Evolutionary conservation across 331 rosid species (phyloP).

Genomic region (Malus hybrid): DNA sequence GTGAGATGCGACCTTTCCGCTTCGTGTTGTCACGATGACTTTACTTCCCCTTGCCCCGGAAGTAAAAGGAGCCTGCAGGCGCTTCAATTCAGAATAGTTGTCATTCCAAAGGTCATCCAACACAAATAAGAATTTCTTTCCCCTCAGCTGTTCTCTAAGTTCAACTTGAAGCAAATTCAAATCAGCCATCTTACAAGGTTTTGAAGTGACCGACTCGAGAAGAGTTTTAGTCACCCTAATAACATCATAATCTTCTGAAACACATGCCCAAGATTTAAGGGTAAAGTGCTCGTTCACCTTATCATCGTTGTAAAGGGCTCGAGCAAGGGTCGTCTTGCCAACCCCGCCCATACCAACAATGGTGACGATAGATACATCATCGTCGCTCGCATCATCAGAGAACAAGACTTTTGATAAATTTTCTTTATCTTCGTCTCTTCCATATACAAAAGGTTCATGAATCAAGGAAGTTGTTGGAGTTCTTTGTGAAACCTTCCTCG

Average conservation of each 20-base stretch:
- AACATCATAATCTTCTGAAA: no score
- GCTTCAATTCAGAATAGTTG: not conserved
- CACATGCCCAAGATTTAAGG: no score
- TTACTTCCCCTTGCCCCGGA: not conserved
- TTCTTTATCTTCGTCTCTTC: no score
- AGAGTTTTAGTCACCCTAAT: not conserved
- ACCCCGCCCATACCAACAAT: no score
- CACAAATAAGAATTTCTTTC: not conserved
- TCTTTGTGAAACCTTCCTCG: not conserved
- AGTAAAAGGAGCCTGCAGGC: not conserved
- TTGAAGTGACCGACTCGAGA: not conserved
- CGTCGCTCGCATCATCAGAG: no score
- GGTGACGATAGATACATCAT: no score
- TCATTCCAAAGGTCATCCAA: not conserved
- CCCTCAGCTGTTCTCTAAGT: not conserved
- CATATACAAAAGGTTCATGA: no score
- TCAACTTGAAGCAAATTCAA: not conserved
- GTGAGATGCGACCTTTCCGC: not conserved
- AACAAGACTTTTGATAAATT: no score
- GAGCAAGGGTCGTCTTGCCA: no score
- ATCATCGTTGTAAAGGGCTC: no score
- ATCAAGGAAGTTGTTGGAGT: not conserved
- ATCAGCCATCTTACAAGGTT: not conserved
- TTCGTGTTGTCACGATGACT: not conserved
- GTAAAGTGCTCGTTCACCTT: no score